Evolutionary conservation across 2,329 filamentous ascomycete species (phyloP), one percentile per base, ranked within the genome.

Genomic region (Aspergillus novofumigatus): DNA sequence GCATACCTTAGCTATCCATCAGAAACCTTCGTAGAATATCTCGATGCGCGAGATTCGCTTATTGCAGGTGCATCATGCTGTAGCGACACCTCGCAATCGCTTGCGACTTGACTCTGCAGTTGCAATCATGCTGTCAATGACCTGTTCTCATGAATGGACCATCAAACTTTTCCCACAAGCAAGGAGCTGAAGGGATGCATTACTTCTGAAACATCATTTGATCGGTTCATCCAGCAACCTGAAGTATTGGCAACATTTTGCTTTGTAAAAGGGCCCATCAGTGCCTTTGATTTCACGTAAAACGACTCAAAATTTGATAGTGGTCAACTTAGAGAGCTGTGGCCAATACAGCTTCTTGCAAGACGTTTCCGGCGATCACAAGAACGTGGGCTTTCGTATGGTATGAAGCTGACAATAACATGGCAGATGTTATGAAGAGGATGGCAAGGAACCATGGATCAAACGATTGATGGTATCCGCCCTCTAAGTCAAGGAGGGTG

Each of bases 341-440:
- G 32, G 21, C 49, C 47, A 55, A 56, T 59, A 52, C 51, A 14
- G 44, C 52, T 44, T 47, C 41, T 51, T 41, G 38, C 35, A 49
- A 59, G 52, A 53, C 41, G 51, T 51, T 53, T 25, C 52, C 25
- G 51, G 51, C 35, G 54, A 58, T 61, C 57, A 59, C 51, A 55
- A 42, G 54, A 62, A 57, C 59, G 50, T 57, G 59, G 56, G 52
- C 42, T 54, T 51, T 44, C 49, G 57, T 49, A 53, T 44, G 50
- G 41, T 54, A 54, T 57, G 55, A 51, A 26, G 26, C 7, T 54
- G 56, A 61, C 53, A 54, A 42, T 23, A 14, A 47, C 20, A 29
- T 49, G 11, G 44, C 35, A 26, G 21, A 21, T 20, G 52, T 47
- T 29, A 53, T 26, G 28, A 44, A 51, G 20, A 52, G 44, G 44